phyloP scores from a whole-genome alignment of 352 stramenopile genomes.

The Globisporangium heterothallicum region DNA sequence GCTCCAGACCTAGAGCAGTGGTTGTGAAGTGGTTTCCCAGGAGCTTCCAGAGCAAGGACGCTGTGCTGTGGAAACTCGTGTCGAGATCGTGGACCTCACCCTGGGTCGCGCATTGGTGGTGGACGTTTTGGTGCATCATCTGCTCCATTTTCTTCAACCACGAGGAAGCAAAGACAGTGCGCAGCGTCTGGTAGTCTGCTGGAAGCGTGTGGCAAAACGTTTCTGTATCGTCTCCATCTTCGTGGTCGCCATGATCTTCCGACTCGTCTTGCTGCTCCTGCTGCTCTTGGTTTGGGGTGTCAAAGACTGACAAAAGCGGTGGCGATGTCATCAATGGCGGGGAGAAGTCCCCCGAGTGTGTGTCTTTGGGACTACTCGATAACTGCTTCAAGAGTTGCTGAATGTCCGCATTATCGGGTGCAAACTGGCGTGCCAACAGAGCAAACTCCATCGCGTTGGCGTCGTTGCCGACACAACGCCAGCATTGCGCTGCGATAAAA shows the following conservation, averaged over 20 bases:
- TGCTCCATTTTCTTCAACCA: conserved; percentile 34
- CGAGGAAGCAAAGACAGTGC: conserved; percentile 23
- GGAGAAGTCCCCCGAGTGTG: background rate
- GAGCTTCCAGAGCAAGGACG: conserved; percentile 5
- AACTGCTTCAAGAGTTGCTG: conserved; percentile 30
- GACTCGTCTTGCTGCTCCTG: conserved; percentile 8
- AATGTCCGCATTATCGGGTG: conserved; percentile 18
- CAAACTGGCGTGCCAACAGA: conserved; percentile 15
- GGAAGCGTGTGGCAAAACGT: background rate
- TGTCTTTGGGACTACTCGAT: conserved; percentile 18
- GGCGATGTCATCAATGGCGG: conserved; percentile 9
- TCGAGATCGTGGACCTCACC: conserved; percentile 27
- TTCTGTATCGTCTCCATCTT: background rate
- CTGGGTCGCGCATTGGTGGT: conserved; percentile 40
- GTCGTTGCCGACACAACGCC: conserved; percentile 31
- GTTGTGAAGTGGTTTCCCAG: conserved; percentile 1
- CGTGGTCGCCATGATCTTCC: background rate
- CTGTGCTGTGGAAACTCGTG: background rate
- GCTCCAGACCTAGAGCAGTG: conserved; percentile 4
- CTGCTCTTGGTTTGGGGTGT: conserved; percentile 4
- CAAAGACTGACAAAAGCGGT: conserved; percentile 12
- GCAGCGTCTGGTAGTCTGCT: conserved; percentile 6
- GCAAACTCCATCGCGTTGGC: conserved; percentile 23
- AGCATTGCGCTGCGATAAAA: conserved; percentile 33
- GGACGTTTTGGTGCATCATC: conserved; percentile 51